Percentiles rank a stretch among this genome's conserved stretches.
Conservation (phyloP, 2,329 filamentous ascomycete genomes). For the Exophiala mesophila region DNA sequence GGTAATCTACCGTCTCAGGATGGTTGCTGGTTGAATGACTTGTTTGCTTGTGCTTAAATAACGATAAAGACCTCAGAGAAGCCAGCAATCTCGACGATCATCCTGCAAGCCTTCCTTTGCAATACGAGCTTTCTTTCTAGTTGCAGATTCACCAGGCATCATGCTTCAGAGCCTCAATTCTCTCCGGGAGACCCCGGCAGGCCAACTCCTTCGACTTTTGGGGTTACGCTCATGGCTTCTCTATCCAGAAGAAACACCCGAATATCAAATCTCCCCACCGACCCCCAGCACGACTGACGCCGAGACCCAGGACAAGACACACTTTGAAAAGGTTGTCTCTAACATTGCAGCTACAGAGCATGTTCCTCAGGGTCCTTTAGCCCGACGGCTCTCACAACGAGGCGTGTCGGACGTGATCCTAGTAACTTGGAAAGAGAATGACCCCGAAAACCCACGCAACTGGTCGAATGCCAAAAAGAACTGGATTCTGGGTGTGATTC, state of each 20-base stretch:
- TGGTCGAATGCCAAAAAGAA: slow-evolving; percentile 35
- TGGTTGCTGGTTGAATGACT: too few relatives aligned
- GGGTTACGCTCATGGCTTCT: slow-evolving; percentile 12
- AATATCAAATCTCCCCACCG: slow-evolving; percentile 3
- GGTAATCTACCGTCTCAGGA: too few relatives aligned
- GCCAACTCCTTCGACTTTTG: slow-evolving; percentile 15
- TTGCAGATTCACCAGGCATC: too few relatives aligned
- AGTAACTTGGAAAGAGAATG: slow-evolving; percentile 37
- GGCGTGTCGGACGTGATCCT: slow-evolving; percentile 22
- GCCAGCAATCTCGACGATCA: too few relatives aligned
- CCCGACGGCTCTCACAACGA: slow-evolving; percentile 3
- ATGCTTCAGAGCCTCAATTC: too few relatives aligned
- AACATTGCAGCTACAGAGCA: neutral
- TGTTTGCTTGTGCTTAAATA: too few relatives aligned
- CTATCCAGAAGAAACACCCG: slow-evolving; percentile 16
- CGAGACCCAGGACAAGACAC: neutral
- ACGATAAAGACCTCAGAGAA: too few relatives aligned
- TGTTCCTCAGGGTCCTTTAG: neutral
- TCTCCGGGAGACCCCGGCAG: slow-evolving; percentile 15
- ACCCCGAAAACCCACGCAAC: slow-evolving; percentile 44
- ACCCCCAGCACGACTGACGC: neutral
- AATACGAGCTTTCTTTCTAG: too few relatives aligned
- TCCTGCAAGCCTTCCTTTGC: too few relatives aligned
- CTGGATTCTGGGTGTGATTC: slow-evolving; percentile 39
- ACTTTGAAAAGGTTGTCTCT: slow-evolving; percentile 7